Conservation (phyloP, 495 filamentous ascomycete genomes). For the Penicillium goetzii region DNA sequence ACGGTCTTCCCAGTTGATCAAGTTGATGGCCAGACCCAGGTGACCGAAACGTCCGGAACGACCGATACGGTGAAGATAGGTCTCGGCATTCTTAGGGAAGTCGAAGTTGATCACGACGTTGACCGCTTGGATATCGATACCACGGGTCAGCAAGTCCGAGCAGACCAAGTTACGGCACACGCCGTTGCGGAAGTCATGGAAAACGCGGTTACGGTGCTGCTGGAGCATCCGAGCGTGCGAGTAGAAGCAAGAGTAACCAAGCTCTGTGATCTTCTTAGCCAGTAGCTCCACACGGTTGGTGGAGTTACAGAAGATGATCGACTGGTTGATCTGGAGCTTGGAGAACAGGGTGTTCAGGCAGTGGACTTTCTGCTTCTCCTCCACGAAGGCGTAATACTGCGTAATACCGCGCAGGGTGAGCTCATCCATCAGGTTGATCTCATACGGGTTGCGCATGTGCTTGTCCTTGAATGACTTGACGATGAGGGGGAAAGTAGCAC, state of each 20-base stretch:
- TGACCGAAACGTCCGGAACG: conserved; percentile 97
- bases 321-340: conserved; percentile 99
- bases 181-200: conserved; percentile 98
- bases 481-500: conserved; percentile 92
- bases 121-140: conserved; percentile 99
- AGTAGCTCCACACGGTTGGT: conserved; percentile 97
- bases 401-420: conserved; percentile 97
- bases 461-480: conserved; percentile 99
- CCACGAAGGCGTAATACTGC: conserved; percentile 98
- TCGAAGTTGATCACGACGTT: conserved; percentile 99
- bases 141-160: conserved; percentile 94
- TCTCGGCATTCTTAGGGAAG: conserved; percentile 99
- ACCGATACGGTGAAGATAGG: conserved; percentile 97
- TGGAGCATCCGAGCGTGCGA: conserved; percentile 99
- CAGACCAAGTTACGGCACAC: conserved; percentile 98
- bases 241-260: conserved; percentile 99
- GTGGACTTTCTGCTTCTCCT: conserved; percentile 99
- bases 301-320: conserved; percentile 99
- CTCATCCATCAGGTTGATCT: conserved; percentile 99
- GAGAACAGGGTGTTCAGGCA: conserved; percentile 98
- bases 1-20: conserved; percentile 99
- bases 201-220: conserved; percentile 93
- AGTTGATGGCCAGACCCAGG: conserved; percentile 94
- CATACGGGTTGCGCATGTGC: conserved; percentile 92
- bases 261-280: conserved; percentile 98